Evolutionary conservation across 371 early-diverging fungal genomes (phyloP).

Genomic region (Saksenaea oblongispora): DNA sequence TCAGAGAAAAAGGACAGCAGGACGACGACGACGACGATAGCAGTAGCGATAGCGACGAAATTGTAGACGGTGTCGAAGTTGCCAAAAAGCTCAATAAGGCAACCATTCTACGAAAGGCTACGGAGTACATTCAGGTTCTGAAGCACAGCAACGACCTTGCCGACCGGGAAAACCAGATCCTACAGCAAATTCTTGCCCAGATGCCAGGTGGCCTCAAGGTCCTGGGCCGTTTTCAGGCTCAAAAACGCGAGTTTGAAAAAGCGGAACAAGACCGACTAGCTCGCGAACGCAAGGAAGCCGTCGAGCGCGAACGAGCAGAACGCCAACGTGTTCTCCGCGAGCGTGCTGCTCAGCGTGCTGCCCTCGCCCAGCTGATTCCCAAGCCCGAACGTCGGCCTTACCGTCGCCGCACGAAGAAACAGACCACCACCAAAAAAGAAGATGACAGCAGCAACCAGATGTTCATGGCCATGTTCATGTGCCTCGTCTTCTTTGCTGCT

Average conservation of each 20-base stretch:
- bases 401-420: constrained; percentile 17
- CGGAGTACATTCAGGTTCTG: constrained; percentile 84
- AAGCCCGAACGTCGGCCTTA: constrained; percentile 21
- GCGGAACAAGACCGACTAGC: constrained; percentile 26
- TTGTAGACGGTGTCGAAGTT: constrained; percentile 60
- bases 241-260: constrained; percentile 23
- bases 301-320: constrained; percentile 21
- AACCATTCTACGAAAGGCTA: constrained; percentile 83
- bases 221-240: constrained; percentile 28
- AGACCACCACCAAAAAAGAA: constrained; percentile 1
- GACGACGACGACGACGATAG: constrained; percentile 52
- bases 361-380: constrained; percentile 18
- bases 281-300: constrained; percentile 21
- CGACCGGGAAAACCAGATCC: constrained; percentile 50
- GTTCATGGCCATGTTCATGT: constrained; percentile 5
- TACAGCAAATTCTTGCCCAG: constrained; percentile 52
- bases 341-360: constrained; percentile 35
- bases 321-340: constrained; percentile 31
- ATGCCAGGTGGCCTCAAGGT: constrained; percentile 61
- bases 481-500: not conserved
- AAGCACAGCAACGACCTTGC: constrained; percentile 54
- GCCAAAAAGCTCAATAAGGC: constrained; percentile 90
- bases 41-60: constrained; percentile 57
- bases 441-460: constrained; percentile 8
- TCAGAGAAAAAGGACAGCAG: constrained; percentile 45